Conservation (phyloP, 2,329 filamentous ascomycete genomes). For the Pseudodiploospora longispora region DNA sequence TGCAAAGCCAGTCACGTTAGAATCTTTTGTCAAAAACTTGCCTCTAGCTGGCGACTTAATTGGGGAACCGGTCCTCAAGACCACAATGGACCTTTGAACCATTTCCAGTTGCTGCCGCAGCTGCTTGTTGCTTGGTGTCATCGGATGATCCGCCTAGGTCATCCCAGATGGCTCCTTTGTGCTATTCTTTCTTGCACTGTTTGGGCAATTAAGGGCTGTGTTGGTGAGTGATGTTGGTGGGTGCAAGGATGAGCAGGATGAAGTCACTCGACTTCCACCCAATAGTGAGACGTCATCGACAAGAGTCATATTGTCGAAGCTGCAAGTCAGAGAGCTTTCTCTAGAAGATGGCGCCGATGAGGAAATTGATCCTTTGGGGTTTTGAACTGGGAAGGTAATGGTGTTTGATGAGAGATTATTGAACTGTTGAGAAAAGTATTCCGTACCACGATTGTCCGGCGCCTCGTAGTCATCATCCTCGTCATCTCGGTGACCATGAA, state of each 20-base stretch:
- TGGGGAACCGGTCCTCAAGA: conserved; percentile 28
- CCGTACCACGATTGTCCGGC: conserved; percentile 28
- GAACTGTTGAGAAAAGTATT: conserved; percentile 4
- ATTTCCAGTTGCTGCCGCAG: conserved; percentile 23
- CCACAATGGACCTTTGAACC: conserved; percentile 24
- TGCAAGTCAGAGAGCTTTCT: conserved; percentile 36
- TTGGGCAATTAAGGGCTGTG: conserved; percentile 19
- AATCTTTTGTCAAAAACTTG: conserved; percentile 63
- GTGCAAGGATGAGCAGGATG: conserved; percentile 17
- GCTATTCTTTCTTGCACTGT: conserved; percentile 14
- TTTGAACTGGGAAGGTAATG: conserved; percentile 16
- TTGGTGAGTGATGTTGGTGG: conserved; percentile 16
- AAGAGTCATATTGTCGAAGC: conserved; percentile 33
- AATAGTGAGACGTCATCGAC: conserved; percentile 19
- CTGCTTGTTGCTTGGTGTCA: conserved; percentile 24
- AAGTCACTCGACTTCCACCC: conserved; percentile 40
- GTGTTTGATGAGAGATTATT: conserved; percentile 8
- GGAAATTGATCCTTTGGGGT: conserved; percentile 16
- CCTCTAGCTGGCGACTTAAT: conserved; percentile 35
- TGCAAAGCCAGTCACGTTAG: conserved; percentile 58
- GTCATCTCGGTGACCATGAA: conserved; percentile 30
- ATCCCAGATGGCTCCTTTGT: conserved; percentile 13
- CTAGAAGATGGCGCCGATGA: conserved; percentile 23
- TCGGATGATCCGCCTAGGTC: conserved; percentile 24
- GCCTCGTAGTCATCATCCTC: conserved; percentile 29